A percentile compares a stretch with the other conserved stretches of the same genome.
Conservation (phyloP, 768 basidiomycete genomes). For the Daedaleopsis sinensis region DNA sequence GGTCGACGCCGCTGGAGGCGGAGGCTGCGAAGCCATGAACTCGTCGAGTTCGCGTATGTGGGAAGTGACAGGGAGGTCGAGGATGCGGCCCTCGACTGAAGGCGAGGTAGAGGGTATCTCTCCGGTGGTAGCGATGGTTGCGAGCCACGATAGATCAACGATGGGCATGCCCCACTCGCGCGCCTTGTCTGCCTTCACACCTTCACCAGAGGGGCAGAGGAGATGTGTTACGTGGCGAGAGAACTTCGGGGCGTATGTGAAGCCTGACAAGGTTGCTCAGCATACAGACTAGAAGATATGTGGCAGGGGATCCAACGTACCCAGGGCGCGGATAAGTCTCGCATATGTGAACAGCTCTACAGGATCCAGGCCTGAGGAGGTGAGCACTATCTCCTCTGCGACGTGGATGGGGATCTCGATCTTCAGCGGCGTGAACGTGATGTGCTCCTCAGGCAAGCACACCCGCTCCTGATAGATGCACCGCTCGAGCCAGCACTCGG, state of each 20-base stretch:
- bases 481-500: constrained; percentile 93
- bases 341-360: constrained; percentile 68
- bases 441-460: constrained; percentile 64
- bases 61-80: constrained; percentile 1
- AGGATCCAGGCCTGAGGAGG: constrained; percentile 76
- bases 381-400: constrained; percentile 58
- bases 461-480: constrained; percentile 80
- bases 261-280: constrained; percentile 42
- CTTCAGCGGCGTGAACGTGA: constrained; percentile 69
- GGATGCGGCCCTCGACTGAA: not conserved
- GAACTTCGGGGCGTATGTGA: constrained; percentile 57
- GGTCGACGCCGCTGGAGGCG: not conserved
- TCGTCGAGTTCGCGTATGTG: constrained; percentile 5
- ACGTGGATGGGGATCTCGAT: constrained; percentile 60
- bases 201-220: constrained; percentile 69
- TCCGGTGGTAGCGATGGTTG: constrained; percentile 57
- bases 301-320: constrained; percentile 36
- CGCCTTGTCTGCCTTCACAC: constrained; percentile 81
- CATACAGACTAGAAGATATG: not conserved
- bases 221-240: constrained; percentile 77
- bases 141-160: constrained; percentile 74
- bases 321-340: constrained; percentile 68
- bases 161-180: constrained; percentile 77
- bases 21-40: constrained; percentile 7
- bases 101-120: constrained; percentile 39